Conservation (phyloP, 2,329 filamentous ascomycete genomes). For the Pseudogymnoascus sp. region DNA sequence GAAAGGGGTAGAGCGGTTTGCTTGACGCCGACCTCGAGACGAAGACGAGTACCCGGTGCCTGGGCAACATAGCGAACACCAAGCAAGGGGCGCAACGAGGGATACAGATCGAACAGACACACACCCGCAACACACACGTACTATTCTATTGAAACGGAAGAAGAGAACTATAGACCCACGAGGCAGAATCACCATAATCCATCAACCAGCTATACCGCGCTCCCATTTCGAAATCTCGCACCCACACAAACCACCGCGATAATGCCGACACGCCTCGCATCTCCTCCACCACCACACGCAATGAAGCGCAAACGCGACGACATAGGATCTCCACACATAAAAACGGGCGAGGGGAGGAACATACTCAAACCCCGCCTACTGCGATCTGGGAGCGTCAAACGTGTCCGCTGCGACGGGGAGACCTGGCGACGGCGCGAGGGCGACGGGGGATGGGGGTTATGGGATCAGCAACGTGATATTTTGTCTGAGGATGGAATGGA, state of each 20-base stretch:
- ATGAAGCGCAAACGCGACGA: background rate
- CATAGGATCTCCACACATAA: background rate
- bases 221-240: background rate
- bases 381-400: background rate
- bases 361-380: background rate
- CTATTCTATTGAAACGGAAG: background rate
- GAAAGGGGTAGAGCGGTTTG: background rate
- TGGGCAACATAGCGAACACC: background rate
- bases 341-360: background rate
- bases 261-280: background rate
- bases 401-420: background rate
- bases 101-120: background rate
- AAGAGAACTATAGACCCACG: background rate
- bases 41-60: background rate
- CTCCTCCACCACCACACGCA: background rate
- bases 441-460: background rate
- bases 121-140: background rate
- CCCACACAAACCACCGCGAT: background rate
- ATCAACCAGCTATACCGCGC: background rate
- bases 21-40: background rate
- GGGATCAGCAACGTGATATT: background rate
- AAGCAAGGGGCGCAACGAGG: background rate
- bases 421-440: conserved; percentile 2
- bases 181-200: background rate
- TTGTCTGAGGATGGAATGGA: background rate